Evolutionary conservation across 1,284 basidiomycete genomes (phyloP).

Genomic region (Ustilago cynodontis): DNA sequence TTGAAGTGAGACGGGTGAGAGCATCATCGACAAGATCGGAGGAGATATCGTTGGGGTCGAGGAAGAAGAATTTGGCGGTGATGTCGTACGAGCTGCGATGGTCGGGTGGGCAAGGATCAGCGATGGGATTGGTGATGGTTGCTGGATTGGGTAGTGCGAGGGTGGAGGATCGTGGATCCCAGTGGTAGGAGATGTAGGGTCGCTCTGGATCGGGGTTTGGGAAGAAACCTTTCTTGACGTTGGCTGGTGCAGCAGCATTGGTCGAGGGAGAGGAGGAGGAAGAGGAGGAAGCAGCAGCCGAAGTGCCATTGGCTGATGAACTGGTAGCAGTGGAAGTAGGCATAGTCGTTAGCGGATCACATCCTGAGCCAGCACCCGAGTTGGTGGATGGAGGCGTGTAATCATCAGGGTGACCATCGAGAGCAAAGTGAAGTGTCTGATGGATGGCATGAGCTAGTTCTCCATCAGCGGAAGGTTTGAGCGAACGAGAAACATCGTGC

Average conservation of each 20-base stretch:
- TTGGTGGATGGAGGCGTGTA: constrained; percentile 38
- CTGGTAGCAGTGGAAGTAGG: constrained; percentile 15
- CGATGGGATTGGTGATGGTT: constrained; percentile 55
- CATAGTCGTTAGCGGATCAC: constrained; percentile 45
- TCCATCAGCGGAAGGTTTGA: constrained; percentile 62
- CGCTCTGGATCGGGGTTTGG: constrained; percentile 39
- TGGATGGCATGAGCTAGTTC: constrained; percentile 64
- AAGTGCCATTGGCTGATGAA: background rate
- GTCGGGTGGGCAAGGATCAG: constrained; percentile 57
- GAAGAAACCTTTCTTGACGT: constrained; percentile 52
- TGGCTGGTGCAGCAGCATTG: background rate
- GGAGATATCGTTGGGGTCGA: constrained; percentile 33
- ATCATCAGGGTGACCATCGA: constrained; percentile 62
- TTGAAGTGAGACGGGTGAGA: constrained; percentile 46
- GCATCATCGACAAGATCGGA: constrained; percentile 53
- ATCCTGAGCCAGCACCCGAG: constrained; percentile 25
- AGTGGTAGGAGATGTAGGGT: constrained; percentile 60
- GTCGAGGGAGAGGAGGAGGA: background rate
- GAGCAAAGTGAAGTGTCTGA: constrained; percentile 63
- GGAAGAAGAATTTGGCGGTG: constrained; percentile 65
- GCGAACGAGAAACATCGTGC: constrained; percentile 58
- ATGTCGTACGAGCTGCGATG: constrained; percentile 58
- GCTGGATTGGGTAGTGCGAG: constrained; percentile 56
- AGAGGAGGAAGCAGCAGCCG: constrained; percentile 16
- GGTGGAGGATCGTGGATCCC: constrained; percentile 26